phyloP scores from a whole-genome alignment of 2,329 filamentous ascomycete genomes.

The Aureobasidium musti region DNA sequence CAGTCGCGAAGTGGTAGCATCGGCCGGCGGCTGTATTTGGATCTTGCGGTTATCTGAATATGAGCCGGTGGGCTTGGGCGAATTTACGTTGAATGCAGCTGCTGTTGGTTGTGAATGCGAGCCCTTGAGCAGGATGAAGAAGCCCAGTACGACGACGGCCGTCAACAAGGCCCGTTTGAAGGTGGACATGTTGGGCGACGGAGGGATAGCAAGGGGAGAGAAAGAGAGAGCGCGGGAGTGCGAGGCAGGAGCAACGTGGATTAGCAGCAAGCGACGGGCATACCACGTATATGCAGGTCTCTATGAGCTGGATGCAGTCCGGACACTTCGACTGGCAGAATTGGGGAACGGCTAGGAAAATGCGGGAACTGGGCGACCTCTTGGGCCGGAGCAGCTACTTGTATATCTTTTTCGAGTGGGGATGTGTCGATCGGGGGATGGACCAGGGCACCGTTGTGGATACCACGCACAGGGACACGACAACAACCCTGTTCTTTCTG shows the following conservation, averaged over 20 bases:
- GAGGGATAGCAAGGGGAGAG: not conserved
- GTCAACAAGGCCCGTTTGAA: constrained; percentile 73
- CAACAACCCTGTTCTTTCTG: constrained; percentile 19
- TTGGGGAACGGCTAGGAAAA: not conserved
- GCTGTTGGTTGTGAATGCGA: constrained; percentile 49
- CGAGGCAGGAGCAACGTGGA: constrained; percentile 5
- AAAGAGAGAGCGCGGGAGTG: not conserved
- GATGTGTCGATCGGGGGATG: constrained; percentile 25
- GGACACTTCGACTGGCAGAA: not conserved
- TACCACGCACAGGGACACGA: constrained; percentile 18
- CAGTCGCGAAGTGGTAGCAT: constrained; percentile 31
- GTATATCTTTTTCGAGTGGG: constrained; percentile 16
- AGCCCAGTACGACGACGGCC: constrained; percentile 67
- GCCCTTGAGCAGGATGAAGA: constrained; percentile 69
- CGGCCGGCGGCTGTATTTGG: constrained; percentile 32
- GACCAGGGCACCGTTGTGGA: constrained; percentile 21
- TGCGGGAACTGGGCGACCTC: constrained; percentile 9
- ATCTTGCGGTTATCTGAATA: constrained; percentile 43
- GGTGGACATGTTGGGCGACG: constrained; percentile 65
- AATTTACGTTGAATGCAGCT: constrained; percentile 37
- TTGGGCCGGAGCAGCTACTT: constrained; percentile 14
- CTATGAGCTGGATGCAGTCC: constrained; percentile 9
- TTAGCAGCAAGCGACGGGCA: constrained; percentile 22
- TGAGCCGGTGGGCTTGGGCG: constrained; percentile 43
- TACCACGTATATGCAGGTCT: constrained; percentile 25